Evolutionary conservation across 192 early-diverging fungal genomes (phyloP).

Genomic region (Podila horticola): DNA sequence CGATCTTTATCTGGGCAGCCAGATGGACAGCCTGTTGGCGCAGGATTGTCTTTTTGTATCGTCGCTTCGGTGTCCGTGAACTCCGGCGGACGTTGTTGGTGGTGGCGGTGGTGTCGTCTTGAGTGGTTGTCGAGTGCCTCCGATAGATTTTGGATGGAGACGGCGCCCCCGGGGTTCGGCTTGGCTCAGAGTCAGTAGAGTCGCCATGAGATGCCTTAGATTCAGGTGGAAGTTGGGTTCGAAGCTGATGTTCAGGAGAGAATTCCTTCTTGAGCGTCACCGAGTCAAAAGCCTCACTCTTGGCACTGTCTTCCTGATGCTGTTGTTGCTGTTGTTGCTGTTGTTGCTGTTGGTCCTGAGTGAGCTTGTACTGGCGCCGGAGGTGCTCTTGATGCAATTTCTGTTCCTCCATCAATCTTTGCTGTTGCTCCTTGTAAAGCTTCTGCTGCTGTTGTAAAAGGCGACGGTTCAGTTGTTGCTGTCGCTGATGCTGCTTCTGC

Average conservation of each 20-base stretch:
- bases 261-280: neutral
- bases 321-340: neutral
- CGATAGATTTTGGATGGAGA: neutral
- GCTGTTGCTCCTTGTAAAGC: neutral
- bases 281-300: neutral
- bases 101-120: neutral
- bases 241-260: neutral
- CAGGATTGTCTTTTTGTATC: constrained; percentile 45
- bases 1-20: constrained; percentile 39
- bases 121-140: neutral
- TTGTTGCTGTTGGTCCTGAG: constrained; percentile 3
- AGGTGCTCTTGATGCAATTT: neutral
- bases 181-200: neutral
- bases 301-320: neutral
- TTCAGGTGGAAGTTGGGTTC: neutral
- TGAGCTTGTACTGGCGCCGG: neutral
- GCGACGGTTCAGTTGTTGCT: constrained; percentile 4
- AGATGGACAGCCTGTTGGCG: constrained; percentile 41
- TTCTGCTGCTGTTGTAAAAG: constrained; percentile 10
- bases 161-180: neutral
- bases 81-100: neutral
- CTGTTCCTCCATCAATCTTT: neutral
- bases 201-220: no score
- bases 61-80: constrained; percentile 14
- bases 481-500: constrained; percentile 10